phyloP scores from a whole-genome alignment of 805 yeast genomes.

The Nakazawaea wyomingensis region DNA sequence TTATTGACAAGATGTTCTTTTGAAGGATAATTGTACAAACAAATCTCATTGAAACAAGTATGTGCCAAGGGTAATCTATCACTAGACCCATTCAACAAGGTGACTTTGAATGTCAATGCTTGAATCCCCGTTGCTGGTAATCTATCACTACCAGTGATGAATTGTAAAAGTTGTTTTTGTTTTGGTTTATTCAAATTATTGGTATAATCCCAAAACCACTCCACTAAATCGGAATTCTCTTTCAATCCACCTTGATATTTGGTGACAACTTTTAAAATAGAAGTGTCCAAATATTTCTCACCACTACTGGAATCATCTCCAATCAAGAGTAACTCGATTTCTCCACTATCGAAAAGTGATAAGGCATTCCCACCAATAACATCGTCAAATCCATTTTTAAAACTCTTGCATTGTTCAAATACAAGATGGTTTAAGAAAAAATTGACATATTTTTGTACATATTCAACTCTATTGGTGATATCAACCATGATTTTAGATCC shows the following conservation, averaged over 20 bases:
- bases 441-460: constrained; percentile 56
- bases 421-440: constrained; percentile 57
- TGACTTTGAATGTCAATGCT: constrained; percentile 67
- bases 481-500: constrained; percentile 59
- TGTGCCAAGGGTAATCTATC: constrained; percentile 78
- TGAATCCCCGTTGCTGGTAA: constrained; percentile 91
- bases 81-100: constrained; percentile 36
- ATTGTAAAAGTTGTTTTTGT: constrained; percentile 62
- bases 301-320: constrained; percentile 52
- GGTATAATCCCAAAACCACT: constrained; percentile 88
- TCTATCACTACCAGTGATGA: constrained; percentile 88
- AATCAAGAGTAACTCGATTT: constrained; percentile 70
- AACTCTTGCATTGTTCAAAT: constrained; percentile 46
- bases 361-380: constrained; percentile 81
- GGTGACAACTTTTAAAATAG: constrained; percentile 63
- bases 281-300: constrained; percentile 51
- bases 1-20: constrained; percentile 52
- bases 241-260: constrained; percentile 63
- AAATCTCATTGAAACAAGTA: constrained; percentile 90
- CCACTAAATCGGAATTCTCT: constrained; percentile 36
- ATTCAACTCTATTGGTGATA: constrained; percentile 49
- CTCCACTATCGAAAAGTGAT: constrained; percentile 75
- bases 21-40: constrained; percentile 60
- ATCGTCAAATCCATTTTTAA: constrained; percentile 63
- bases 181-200: constrained; percentile 34